Evolutionary conservation across 768 basidiomycete species (phyloP).

Genomic region (Pisolithus albus): DNA sequence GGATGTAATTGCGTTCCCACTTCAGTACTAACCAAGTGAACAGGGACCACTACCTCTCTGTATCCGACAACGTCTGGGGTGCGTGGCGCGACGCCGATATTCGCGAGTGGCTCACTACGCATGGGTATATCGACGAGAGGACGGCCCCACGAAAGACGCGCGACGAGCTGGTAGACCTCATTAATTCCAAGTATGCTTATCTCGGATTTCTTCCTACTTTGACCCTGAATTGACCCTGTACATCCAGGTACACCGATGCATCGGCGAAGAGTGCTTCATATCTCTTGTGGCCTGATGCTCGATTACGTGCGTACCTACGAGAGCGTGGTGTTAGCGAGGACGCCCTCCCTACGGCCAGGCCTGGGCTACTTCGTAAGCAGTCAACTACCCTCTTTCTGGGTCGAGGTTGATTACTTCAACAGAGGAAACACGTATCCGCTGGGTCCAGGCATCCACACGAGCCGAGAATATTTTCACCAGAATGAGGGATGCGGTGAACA

Average conservation of each 20-base stretch:
- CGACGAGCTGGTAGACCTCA: slow-evolving; percentile 68
- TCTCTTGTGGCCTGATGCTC: slow-evolving; percentile 87
- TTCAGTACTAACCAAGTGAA: background rate
- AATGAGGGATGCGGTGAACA: slow-evolving; percentile 61
- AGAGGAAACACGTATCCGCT: slow-evolving; percentile 78
- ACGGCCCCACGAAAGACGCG: slow-evolving; percentile 55
- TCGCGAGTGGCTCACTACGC: slow-evolving; percentile 65
- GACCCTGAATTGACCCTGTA: background rate
- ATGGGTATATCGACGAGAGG: slow-evolving; percentile 51
- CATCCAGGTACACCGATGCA: slow-evolving; percentile 47
- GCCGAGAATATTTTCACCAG: slow-evolving; percentile 52
- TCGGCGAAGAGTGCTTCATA: slow-evolving; percentile 51
- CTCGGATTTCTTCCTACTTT: background rate
- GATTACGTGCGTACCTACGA: slow-evolving; percentile 83
- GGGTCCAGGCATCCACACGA: slow-evolving; percentile 56
- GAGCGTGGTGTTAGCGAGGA: slow-evolving; percentile 68
- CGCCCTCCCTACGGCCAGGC: slow-evolving; percentile 55
- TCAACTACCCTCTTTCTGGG: background rate
- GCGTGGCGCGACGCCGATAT: slow-evolving; percentile 75
- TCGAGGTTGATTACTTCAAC: background rate
- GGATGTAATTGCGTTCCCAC: background rate
- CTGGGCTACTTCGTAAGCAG: slow-evolving; percentile 68
- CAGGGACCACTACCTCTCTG: slow-evolving; percentile 64
- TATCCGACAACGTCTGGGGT: slow-evolving; percentile 51
- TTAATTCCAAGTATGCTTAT: slow-evolving; percentile 54